phyloP scores from a whole-genome alignment of 2,329 filamentous ascomycete species.

The Aureobasidium sp. region DNA sequence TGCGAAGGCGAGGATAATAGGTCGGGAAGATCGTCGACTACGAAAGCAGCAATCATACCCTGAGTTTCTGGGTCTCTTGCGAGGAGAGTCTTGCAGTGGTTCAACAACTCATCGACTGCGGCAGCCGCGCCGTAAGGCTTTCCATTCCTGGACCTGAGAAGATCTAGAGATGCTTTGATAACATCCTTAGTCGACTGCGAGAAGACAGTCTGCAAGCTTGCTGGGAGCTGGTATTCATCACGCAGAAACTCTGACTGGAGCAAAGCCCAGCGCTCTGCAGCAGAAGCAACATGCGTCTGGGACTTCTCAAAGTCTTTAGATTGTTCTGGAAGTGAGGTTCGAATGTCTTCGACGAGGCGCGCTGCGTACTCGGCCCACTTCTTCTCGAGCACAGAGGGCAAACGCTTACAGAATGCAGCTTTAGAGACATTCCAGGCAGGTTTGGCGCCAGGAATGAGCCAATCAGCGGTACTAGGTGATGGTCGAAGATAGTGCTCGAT shows the following conservation, averaged over 20 bases:
- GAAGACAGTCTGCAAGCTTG: conserved; percentile 22
- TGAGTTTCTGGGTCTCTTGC: conserved; percentile 38
- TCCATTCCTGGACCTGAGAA: conserved; percentile 50
- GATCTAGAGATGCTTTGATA: conserved; percentile 43
- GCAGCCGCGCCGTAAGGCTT: conserved; percentile 61
- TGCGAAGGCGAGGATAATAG: conserved; percentile 65
- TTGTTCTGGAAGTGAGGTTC: conserved; percentile 71
- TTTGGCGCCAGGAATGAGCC: conserved; percentile 44
- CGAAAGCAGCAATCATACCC: conserved; percentile 37
- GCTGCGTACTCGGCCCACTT: conserved; percentile 60
- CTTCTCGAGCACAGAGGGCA: conserved; percentile 32
- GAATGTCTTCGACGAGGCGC: conserved; percentile 58
- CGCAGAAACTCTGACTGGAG: conserved; percentile 41
- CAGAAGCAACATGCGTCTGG: conserved; percentile 59
- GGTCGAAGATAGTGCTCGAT: conserved; percentile 48
- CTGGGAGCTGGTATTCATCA: conserved; percentile 22
- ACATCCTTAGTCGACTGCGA: conserved; percentile 36
- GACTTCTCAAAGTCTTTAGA: conserved; percentile 69
- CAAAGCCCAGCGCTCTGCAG: conserved; percentile 58
- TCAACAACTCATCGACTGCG: conserved; percentile 48
- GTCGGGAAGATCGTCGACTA: conserved; percentile 49
- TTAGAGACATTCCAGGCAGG: conserved; percentile 37
- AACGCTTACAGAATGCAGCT: conserved; percentile 8
- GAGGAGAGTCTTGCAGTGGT: conserved; percentile 37
- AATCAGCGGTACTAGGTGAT: conserved; percentile 39